Conservation (phyloP, 1,284 basidiomycete species). For the Ganoderma meredithae region DNA sequence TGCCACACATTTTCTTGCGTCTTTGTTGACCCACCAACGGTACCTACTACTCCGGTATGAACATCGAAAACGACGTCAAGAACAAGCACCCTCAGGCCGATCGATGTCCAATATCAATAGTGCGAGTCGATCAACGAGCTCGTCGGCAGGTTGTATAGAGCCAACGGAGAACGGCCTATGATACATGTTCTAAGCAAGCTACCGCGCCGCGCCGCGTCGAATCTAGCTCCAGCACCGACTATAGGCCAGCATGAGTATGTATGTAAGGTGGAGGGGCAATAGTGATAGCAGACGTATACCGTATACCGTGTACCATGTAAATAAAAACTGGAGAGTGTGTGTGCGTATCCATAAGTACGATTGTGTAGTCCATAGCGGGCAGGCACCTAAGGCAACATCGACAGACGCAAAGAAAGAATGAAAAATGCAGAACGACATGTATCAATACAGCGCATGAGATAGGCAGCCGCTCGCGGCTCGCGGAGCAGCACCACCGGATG, state of each 20-base stretch:
- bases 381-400: conserved; percentile 1
- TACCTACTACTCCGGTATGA: not conserved
- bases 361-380: not conserved
- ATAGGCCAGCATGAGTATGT: not conserved
- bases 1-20: not conserved
- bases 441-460: not conserved
- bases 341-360: not conserved
- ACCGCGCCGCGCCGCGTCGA: not conserved
- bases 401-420: not conserved
- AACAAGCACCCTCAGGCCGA: not conserved
- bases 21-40: not conserved
- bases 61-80: not conserved
- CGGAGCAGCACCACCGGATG: not conserved
- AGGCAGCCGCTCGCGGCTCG: not conserved
- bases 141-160: not conserved
- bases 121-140: not conserved
- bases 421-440: not conserved
- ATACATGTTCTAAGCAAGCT: conserved; percentile 8
- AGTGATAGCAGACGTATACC: not conserved
- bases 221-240: not conserved
- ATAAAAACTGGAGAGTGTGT: not conserved
- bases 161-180: not conserved
- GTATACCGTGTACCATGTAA: too few relatives aligned
- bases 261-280: not conserved
- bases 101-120: not conserved